Evolutionary conservation across 2,329 filamentous ascomycete species (phyloP).

Genomic region (Penicillium sp.): DNA sequence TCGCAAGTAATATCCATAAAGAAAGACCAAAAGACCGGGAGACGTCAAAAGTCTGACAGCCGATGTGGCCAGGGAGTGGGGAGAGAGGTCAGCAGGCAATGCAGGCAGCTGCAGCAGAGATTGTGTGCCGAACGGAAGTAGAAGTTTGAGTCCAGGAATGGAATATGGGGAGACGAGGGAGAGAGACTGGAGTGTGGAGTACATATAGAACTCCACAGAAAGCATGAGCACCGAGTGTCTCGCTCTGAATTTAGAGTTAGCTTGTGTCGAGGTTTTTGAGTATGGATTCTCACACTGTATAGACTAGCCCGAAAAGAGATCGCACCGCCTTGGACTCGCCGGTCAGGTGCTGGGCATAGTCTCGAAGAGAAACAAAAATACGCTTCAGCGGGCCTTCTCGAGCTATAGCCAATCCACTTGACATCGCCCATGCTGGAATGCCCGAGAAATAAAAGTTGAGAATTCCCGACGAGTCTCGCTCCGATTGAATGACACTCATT

Average conservation of each 20-base stretch:
- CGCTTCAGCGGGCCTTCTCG: constrained; percentile 42
- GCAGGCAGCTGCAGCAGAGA: constrained; percentile 38
- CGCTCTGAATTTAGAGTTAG: constrained; percentile 32
- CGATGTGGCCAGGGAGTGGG: constrained; percentile 28
- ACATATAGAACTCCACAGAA: constrained; percentile 46
- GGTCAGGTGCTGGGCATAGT: constrained; percentile 25
- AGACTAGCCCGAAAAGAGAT: constrained; percentile 29
- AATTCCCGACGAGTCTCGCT: constrained; percentile 36
- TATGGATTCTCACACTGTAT: constrained; percentile 29
- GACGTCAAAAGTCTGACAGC: constrained; percentile 31
- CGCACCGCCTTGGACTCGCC: constrained; percentile 30
- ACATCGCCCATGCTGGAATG: constrained; percentile 42
- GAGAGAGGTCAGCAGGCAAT: constrained; percentile 32
- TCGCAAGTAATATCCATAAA: constrained; percentile 39
- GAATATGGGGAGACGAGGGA: constrained; percentile 39
- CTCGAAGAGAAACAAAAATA: constrained; percentile 31
- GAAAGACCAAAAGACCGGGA: constrained; percentile 39
- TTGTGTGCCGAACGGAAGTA: constrained; percentile 40
- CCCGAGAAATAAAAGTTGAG: constrained; percentile 44
- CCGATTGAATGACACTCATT: constrained; percentile 38
- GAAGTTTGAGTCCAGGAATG: constrained; percentile 32
- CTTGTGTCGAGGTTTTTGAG: background rate
- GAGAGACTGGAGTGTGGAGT: constrained; percentile 46
- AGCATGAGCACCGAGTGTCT: constrained; percentile 39
- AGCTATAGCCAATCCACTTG: constrained; percentile 39